Percentiles rank a stretch among this genome's conserved stretches.
Conservation (phyloP, 1,139 yeast species). For the Kodamaea derodonti region DNA sequence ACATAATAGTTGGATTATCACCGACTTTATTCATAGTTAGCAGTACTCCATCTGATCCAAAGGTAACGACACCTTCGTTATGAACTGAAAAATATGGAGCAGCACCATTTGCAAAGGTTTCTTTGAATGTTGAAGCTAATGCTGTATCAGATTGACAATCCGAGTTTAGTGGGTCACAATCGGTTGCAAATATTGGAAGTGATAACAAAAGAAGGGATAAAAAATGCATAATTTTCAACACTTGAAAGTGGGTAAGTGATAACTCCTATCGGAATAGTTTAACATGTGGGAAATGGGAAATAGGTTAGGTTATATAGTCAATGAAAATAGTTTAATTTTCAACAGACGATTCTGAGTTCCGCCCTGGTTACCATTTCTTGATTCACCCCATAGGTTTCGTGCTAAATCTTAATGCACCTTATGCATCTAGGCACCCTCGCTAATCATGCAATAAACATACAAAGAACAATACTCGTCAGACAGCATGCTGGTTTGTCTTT, state of each 20-base stretch:
- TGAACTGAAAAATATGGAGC: slow-evolving; percentile 37
- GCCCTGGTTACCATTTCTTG: no score
- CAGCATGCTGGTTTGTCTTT: no score
- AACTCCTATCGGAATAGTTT: no score
- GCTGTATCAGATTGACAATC: slow-evolving; percentile 48
- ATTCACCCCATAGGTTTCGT: no score
- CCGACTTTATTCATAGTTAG: slow-evolving; percentile 56
- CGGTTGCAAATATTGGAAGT: slow-evolving; percentile 9
- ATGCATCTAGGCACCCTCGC: no score
- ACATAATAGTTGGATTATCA: slow-evolving; percentile 73
- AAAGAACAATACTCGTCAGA: no score
- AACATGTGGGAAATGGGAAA: neutral
- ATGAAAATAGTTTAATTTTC: no score
- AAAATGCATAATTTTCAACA: neutral
- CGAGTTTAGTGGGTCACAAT: slow-evolving; percentile 33
- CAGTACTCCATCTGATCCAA: slow-evolving; percentile 46
- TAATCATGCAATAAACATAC: no score
- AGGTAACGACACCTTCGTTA: slow-evolving; percentile 24
- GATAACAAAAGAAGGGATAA: slow-evolving; percentile 5
- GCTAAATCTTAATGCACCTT: no score
- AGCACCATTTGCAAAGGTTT: slow-evolving; percentile 34
- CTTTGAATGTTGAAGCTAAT: slow-evolving; percentile 50
- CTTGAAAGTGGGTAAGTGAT: no score
- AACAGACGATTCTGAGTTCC: no score
- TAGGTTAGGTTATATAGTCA: neutral